These are phyloP conservation scores for Geranomyces michiganensis DNA, from an alignment of 192 early-diverging fungal genomes.

Conservation along the genomic window DNA sequence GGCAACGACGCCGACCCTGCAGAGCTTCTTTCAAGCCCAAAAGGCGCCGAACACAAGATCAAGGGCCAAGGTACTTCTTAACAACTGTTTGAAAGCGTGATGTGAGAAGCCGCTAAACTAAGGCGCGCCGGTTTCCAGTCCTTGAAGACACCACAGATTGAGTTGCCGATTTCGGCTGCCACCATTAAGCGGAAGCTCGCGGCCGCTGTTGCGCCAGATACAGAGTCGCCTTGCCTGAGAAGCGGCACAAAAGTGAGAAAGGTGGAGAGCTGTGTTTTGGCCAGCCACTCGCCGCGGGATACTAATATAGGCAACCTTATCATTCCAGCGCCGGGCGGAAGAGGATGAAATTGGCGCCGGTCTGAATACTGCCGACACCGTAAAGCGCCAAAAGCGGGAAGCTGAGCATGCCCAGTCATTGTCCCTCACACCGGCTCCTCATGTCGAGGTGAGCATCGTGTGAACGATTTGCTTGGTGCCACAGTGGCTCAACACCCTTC, in stretches of 20 bases:
- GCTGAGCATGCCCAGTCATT: neutral
- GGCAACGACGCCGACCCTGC: slow-evolving; percentile 14
- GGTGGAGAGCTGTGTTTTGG: neutral
- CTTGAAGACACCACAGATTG: neutral
- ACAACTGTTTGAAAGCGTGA: neutral
- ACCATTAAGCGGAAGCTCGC: neutral
- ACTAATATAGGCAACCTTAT: neutral
- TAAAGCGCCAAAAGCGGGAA: neutral
- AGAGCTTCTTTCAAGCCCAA: slow-evolving; percentile 13
- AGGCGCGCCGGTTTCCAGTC: neutral
- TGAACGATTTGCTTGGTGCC: too few relatives aligned
- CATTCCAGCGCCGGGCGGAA: slow-evolving; percentile 5
- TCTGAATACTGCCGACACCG: neutral
- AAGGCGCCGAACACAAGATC: slow-evolving; percentile 13
- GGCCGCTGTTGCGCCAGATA: neutral
- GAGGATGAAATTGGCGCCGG: neutral
- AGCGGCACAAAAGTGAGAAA: neutral
- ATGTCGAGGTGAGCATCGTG: neutral
- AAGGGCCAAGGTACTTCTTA: slow-evolving; percentile 4
- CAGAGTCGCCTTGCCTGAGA: neutral
- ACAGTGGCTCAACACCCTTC: too few relatives aligned
- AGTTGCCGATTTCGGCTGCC: neutral
- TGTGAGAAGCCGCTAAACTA: neutral
- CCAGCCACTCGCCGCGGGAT: neutral
- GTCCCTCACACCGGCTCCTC: neutral